Evolutionary conservation across 495 filamentous ascomycete species (phyloP).

Genomic region (Platismatia glauca): DNA sequence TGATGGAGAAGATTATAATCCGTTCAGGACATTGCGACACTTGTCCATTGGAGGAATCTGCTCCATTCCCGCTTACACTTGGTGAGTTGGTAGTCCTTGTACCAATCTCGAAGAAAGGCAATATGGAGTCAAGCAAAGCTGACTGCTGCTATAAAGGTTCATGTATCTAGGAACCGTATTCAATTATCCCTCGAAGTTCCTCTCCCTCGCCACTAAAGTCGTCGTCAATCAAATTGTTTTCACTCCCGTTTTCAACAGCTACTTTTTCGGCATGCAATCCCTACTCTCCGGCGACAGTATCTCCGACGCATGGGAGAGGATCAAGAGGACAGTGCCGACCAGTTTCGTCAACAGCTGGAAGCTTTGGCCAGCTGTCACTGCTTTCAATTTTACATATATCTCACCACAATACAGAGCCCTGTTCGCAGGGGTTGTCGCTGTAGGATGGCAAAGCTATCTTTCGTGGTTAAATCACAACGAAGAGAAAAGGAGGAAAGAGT

Average conservation of each 20-base stretch:
- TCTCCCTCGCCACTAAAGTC: constrained; percentile 68
- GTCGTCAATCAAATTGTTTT: constrained; percentile 72
- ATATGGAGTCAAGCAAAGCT: background rate
- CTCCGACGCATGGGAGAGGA: constrained; percentile 54
- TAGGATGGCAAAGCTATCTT: constrained; percentile 90
- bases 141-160: constrained; percentile 48
- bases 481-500: constrained; percentile 21
- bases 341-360: constrained; percentile 74
- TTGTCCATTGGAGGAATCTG: constrained; percentile 61
- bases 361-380: constrained; percentile 83
- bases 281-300: constrained; percentile 49
- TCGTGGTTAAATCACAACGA: constrained; percentile 67
- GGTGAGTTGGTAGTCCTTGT: constrained; percentile 48
- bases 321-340: constrained; percentile 66
- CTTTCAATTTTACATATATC: constrained; percentile 79
- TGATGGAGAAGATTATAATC: constrained; percentile 55
- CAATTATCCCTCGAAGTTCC: constrained; percentile 64
- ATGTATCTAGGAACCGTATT: constrained; percentile 69
- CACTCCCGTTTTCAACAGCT: constrained; percentile 79
- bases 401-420: constrained; percentile 67
- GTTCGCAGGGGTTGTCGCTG: constrained; percentile 63
- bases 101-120: background rate
- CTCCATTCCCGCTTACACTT: constrained; percentile 71
- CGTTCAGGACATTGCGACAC: constrained; percentile 58
- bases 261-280: constrained; percentile 85